phyloP scores from a whole-genome alignment of 2,329 filamentous ascomycete genomes.

The Sporothrix luriei region DNA sequence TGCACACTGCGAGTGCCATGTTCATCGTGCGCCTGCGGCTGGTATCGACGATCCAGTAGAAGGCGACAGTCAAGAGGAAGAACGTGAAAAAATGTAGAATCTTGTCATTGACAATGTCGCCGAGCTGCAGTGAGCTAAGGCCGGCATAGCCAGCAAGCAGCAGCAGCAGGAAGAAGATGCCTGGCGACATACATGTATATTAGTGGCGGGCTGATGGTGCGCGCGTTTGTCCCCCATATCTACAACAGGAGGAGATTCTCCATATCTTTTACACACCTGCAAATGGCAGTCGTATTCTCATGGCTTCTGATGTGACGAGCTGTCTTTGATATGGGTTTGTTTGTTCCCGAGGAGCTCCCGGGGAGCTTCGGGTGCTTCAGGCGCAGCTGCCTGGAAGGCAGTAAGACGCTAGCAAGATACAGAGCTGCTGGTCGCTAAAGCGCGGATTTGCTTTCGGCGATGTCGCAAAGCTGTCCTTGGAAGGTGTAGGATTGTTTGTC shows the following conservation, averaged over 20 bases:
- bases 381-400: not conserved
- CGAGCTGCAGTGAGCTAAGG: slow-evolving; percentile 65
- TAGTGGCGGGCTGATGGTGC: not conserved
- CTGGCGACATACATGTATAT: slow-evolving; percentile 48
- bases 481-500: not conserved
- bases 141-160: slow-evolving; percentile 78
- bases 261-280: slow-evolving; percentile 64
- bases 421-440: not conserved
- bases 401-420: not conserved
- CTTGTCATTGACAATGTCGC: slow-evolving; percentile 77
- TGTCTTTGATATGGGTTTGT: slow-evolving; percentile 34
- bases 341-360: not conserved
- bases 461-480: not conserved
- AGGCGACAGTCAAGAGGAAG: slow-evolving; percentile 80
- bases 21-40: slow-evolving; percentile 82
- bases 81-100: slow-evolving; percentile 84
- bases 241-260: not conserved
- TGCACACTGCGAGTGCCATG: slow-evolving; percentile 79
- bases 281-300: slow-evolving; percentile 87
- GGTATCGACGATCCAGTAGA: slow-evolving; percentile 98
- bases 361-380: slow-evolving; percentile 7
- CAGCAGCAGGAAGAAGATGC: slow-evolving; percentile 69
- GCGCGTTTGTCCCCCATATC: not conserved
- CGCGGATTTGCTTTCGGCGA: not conserved
- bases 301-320: slow-evolving; percentile 42